Evolutionary conservation across 2,329 filamentous ascomycete genomes (phyloP).

Genomic region (Xylariales sp.): DNA sequence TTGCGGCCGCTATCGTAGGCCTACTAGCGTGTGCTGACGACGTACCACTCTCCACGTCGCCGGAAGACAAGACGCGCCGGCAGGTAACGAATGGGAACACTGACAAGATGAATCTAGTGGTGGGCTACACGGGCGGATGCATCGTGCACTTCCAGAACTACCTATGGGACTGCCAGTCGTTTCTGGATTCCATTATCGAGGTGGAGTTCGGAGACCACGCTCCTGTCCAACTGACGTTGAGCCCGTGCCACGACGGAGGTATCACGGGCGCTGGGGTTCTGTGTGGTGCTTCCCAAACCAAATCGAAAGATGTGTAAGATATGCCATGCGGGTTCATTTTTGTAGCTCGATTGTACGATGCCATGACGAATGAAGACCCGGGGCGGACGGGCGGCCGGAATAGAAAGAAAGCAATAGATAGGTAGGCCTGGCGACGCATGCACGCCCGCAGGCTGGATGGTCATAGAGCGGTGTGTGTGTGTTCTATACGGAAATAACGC

Average conservation of each 20-base stretch:
- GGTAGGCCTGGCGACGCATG: constrained; percentile 2
- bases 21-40: constrained; percentile 77
- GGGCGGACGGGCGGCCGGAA: constrained; percentile 11
- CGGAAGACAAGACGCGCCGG: constrained; percentile 27
- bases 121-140: constrained; percentile 83
- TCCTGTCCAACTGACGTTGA: constrained; percentile 60
- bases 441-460: background rate
- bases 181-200: constrained; percentile 68
- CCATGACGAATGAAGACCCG: constrained; percentile 32
- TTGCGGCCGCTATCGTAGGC: constrained; percentile 78
- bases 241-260: constrained; percentile 70
- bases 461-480: constrained; percentile 6
- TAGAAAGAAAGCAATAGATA: constrained; percentile 22
- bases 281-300: constrained; percentile 59
- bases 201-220: constrained; percentile 53
- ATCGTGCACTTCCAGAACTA: constrained; percentile 84
- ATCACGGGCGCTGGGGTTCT: constrained; percentile 72
- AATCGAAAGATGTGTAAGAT: constrained; percentile 43
- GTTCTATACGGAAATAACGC: background rate
- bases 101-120: constrained; percentile 68
- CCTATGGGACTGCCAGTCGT: constrained; percentile 74
- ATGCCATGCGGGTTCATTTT: constrained; percentile 22
- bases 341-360: constrained; percentile 30
- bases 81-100: constrained; percentile 23
- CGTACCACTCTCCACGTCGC: constrained; percentile 56